Conservation (phyloP, 2,329 filamentous ascomycete genomes). For the Xylaria sp. region DNA sequence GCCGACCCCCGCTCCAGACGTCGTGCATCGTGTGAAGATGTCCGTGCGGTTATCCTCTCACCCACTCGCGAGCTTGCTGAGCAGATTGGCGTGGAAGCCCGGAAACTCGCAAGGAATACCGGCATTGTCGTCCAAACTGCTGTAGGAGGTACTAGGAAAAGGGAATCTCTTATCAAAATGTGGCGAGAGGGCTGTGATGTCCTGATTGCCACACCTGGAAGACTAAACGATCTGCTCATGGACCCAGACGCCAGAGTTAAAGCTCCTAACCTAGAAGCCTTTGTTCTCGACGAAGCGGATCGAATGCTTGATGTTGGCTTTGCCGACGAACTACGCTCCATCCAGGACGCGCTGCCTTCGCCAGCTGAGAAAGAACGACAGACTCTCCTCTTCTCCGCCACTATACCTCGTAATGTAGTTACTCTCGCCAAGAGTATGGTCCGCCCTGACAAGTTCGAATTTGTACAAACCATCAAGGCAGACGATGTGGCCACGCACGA, state of each 20-base stretch:
- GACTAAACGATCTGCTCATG: slow-evolving; percentile 81
- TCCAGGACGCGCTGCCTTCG: slow-evolving; percentile 71
- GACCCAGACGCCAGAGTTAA: slow-evolving; percentile 72
- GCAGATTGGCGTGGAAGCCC: slow-evolving; percentile 84
- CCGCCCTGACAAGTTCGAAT: slow-evolving; percentile 82
- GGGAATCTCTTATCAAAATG: slow-evolving; percentile 72
- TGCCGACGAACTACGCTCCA: slow-evolving; percentile 70
- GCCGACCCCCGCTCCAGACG: slow-evolving; percentile 56
- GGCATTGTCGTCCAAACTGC: slow-evolving; percentile 76
- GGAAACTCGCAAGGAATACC: slow-evolving; percentile 71
- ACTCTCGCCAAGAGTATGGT: slow-evolving; percentile 81
- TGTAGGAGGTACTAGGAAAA: slow-evolving; percentile 92
- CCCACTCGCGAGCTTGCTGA: slow-evolving; percentile 84
- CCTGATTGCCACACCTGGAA: slow-evolving; percentile 89
- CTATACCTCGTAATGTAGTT: slow-evolving; percentile 86
- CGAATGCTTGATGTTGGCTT: slow-evolving; percentile 98
- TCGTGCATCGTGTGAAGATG: slow-evolving; percentile 60
- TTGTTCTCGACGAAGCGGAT: slow-evolving; percentile 97
- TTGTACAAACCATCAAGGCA: slow-evolving; percentile 85
- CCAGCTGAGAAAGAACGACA: slow-evolving; percentile 75
- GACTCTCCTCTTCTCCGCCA: slow-evolving; percentile 95
- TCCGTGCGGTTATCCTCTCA: slow-evolving; percentile 78
- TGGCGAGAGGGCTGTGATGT: slow-evolving; percentile 84
- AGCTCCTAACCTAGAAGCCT: slow-evolving; percentile 85
- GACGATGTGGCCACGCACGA: slow-evolving; percentile 89